These are phyloP conservation scores for Ceratocystis diversiconidia DNA, from an alignment of 2,329 filamentous ascomycete genomes.

Conservation along the genomic window DNA sequence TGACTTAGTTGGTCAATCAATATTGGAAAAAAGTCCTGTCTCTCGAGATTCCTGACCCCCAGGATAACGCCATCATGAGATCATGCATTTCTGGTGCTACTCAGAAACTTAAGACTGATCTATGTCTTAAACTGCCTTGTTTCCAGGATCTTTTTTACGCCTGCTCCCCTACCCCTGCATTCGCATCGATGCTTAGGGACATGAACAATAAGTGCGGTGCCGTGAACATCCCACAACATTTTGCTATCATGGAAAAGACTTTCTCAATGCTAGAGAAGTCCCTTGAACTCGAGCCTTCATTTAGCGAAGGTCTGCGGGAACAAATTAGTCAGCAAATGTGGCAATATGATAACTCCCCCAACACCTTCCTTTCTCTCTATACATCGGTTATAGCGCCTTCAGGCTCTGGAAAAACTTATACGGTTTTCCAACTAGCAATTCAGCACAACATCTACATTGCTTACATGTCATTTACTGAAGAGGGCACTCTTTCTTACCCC, in stretches of 20 bases:
- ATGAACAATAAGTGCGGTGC: not conserved
- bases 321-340: not conserved
- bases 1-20: no score
- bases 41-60: no score
- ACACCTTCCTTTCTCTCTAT: not conserved
- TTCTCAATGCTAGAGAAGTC: not conserved
- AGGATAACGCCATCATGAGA: no score
- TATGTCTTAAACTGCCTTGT: not conserved
- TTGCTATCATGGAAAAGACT: not conserved
- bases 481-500: no score
- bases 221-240: no score
- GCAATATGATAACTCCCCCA: not conserved
- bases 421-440: not conserved
- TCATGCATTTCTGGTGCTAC: no score
- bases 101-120: no score
- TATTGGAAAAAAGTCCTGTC: no score
- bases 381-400: not conserved
- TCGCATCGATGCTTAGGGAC: not conserved
- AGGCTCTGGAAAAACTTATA: not conserved
- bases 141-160: not conserved
- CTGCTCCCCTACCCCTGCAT: not conserved
- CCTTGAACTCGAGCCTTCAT: not conserved
- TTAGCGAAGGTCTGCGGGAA: not conserved
- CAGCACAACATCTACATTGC: not conserved
- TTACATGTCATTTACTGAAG: not conserved